Base-by-base conservation (phyloP, 805 yeast species). In the Kurtzmaniella fragi region DNA sequence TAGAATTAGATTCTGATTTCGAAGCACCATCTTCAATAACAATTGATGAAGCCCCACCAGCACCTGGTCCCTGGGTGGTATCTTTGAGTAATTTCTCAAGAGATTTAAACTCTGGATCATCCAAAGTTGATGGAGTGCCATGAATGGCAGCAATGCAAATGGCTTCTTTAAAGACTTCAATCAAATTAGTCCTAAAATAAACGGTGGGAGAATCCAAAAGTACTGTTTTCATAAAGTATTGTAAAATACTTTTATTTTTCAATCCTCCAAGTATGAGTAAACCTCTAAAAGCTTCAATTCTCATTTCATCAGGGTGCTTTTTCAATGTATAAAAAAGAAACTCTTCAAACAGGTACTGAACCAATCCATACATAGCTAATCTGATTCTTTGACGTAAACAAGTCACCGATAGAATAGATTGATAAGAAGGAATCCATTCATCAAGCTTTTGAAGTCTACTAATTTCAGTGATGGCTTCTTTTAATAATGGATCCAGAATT, bases 351-450 rank as follows among this genome's bases (percentile, higher is more conserved):
- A 77, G 54, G 9, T 83, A 55, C 4, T 66, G 61, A 16, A 75
- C 64, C 8, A 79, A 58, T 0, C 88, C 87, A 14, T 65, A 63
- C 10, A 73, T 57, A 0, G 83, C 79, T 31, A 93, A 61, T 28
- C 67, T 58, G 31, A 84, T 70, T 45, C 82, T 84, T 45, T 77
- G 81, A 30, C 62, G 59, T 16, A 89, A 48, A 23, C 89, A 77
- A 4, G 77, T 64, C 20, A 68, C 59, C 13, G 89, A 71, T 30
- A 85, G 64, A 28, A 71, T 45, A 41, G 73, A 56, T 38, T 78
- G 82, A 44, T 75, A 78, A 0, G 95, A 82, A 1, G 96, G 91
- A 6, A 83, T 70, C 95, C 95, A 88, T 32, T 76, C 80, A 52
- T 91, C 98, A 62, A 93, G 71, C 44, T 89, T 79, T 47, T 80